A percentile compares a stretch with the other conserved stretches of the same genome.
Evolutionary conservation across 805 yeast species (phyloP).

Genomic region (Pichia deserticola): DNA sequence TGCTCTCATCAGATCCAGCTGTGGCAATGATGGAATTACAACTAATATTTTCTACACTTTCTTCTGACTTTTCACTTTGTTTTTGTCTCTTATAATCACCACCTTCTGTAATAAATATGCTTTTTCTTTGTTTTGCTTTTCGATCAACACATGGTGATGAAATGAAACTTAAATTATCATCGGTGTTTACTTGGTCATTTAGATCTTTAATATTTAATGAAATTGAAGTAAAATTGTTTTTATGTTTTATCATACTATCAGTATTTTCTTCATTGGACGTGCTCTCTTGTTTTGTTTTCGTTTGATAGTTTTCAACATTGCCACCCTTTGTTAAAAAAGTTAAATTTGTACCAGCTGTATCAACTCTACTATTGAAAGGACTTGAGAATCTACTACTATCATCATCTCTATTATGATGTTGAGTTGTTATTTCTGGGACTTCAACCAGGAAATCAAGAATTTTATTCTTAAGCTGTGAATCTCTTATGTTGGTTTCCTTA

Average conservation of each 20-base stretch:
- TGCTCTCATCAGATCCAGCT: slow-evolving; percentile 4
- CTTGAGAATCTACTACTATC: slow-evolving; percentile 7
- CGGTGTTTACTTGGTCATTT: slow-evolving; percentile 2
- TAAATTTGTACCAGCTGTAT: slow-evolving; percentile 7
- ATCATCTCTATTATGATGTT: neutral
- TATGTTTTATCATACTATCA: no score
- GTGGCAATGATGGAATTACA: slow-evolving; percentile 6
- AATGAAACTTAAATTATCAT: neutral
- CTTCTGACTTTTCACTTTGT: neutral
- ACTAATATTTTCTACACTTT: neutral
- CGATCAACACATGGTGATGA: slow-evolving; percentile 11
- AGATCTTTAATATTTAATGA: neutral
- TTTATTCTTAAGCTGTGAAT: neutral
- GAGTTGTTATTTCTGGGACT: slow-evolving; percentile 2
- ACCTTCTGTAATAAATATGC: neutral
- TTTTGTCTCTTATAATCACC: neutral
- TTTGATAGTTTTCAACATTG: neutral
- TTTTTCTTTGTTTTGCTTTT: slow-evolving; percentile 3
- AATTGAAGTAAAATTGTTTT: no score
- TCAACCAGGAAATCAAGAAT: slow-evolving; percentile 3
- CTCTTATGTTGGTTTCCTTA: no score
- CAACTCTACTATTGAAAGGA: slow-evolving; percentile 6
- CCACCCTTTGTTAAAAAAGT: slow-evolving; percentile 5
- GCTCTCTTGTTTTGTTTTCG: no score
- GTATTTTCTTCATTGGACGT: no score